Evolutionary conservation across 192 early-diverging fungal species (phyloP).

Genomic region (Mortierella antarctica): DNA sequence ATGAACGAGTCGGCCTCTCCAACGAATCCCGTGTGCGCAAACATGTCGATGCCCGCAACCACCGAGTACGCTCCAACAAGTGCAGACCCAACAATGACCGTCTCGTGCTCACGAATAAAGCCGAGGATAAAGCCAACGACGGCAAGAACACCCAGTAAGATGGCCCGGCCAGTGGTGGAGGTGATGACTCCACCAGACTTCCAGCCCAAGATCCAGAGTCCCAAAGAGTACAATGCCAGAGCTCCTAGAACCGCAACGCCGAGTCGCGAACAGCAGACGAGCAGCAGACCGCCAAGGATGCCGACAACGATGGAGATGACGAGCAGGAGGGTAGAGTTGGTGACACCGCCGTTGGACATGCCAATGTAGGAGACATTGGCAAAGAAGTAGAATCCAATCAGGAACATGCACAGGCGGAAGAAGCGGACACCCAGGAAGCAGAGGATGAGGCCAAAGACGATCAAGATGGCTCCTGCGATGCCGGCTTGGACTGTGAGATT

Average conservation of each 20-base stretch:
- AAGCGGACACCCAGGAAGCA: slow-evolving; percentile 38
- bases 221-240: slow-evolving; percentile 46
- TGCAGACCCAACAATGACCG: slow-evolving; percentile 39
- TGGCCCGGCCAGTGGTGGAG: slow-evolving; percentile 44
- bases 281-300: slow-evolving; percentile 37
- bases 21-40: slow-evolving; percentile 55
- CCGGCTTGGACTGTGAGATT: slow-evolving; percentile 47
- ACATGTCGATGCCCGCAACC: slow-evolving; percentile 55
- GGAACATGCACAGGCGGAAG: slow-evolving; percentile 26
- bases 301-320: slow-evolving; percentile 54
- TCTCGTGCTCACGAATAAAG: slow-evolving; percentile 37
- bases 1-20: slow-evolving; percentile 32
- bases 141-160: slow-evolving; percentile 49
- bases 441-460: slow-evolving; percentile 43
- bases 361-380: slow-evolving; percentile 51
- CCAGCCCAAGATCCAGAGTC: slow-evolving; percentile 62
- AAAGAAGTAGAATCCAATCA: slow-evolving; percentile 55
- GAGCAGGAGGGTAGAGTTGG: slow-evolving; percentile 45
- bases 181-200: slow-evolving; percentile 41
- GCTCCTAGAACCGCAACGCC: slow-evolving; percentile 52
- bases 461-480: slow-evolving; percentile 43
- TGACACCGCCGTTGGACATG: slow-evolving; percentile 57
- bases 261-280: slow-evolving; percentile 48
- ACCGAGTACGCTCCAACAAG: slow-evolving; percentile 54
- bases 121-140: slow-evolving; percentile 45